These are phyloP conservation scores for Macadamia tetraphylla DNA, from an alignment of 164 flowering plant species.

Conservation along the genomic window DNA sequence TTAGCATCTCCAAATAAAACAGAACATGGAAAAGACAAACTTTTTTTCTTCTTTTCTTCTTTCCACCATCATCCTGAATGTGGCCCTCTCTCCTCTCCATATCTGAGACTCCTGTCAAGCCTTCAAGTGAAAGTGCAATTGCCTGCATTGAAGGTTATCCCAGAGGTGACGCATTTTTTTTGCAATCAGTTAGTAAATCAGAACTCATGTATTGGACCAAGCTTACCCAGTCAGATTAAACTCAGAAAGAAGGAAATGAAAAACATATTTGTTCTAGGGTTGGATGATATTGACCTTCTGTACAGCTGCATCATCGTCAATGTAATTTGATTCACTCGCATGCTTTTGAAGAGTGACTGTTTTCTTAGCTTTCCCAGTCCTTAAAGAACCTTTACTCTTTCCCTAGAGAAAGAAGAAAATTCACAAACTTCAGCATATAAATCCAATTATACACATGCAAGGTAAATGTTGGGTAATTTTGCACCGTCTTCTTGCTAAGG, in stretches of 20 bases:
- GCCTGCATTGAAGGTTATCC: constrained; percentile 43
- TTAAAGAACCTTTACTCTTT: constrained; percentile 23
- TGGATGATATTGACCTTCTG: constrained; percentile 40
- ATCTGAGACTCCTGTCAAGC: constrained; percentile 26
- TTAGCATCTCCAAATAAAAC: background rate
- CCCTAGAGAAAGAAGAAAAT: constrained; percentile 26
- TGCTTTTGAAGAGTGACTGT: constrained; percentile 25
- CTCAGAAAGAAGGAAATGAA: background rate
- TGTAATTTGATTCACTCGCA: constrained; percentile 20
- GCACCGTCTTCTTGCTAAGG: background rate
- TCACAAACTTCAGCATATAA: background rate
- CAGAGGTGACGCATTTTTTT: background rate
- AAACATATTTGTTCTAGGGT: background rate
- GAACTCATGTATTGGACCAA: background rate
- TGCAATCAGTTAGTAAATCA: background rate
- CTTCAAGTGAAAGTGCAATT: constrained; percentile 72
- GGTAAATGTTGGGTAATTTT: background rate
- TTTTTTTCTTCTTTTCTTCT: constrained; percentile 49
- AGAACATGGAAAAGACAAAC: constrained; percentile 27
- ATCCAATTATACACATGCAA: background rate
- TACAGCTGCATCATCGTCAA: constrained; percentile 60
- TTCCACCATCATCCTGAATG: constrained; percentile 30
- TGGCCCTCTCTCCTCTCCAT: constrained; percentile 14
- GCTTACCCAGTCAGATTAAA: background rate
- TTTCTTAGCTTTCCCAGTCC: constrained; percentile 25